A percentile compares a stretch with the other conserved stretches of the same genome.
These are phyloP conservation scores for Polygonum maritimum DNA, from an alignment of 148 eudicot genomes.

Conservation along the genomic window DNA sequence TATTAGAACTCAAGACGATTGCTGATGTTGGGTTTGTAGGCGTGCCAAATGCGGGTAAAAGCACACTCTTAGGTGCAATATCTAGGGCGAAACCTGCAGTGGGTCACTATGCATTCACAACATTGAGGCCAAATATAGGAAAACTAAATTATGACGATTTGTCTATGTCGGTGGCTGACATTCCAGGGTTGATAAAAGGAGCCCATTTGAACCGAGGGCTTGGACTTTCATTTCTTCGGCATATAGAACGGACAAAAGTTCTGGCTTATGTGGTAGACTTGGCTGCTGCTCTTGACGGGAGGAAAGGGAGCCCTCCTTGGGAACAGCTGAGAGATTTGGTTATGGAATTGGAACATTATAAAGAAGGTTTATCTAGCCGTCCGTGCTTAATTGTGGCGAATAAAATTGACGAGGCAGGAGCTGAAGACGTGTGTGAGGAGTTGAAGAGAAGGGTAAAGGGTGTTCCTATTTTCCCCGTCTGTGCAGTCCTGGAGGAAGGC, in stretches of 20 bases:
- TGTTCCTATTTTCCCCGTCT: constrained; percentile 68
- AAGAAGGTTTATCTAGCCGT: constrained; percentile 59
- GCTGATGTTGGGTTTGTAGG: constrained; percentile 97
- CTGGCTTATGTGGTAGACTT: constrained; percentile 81
- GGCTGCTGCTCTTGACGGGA: constrained; percentile 61
- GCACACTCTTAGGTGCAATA: constrained; percentile 81
- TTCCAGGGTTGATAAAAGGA: constrained; percentile 85
- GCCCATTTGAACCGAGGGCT: constrained; percentile 95
- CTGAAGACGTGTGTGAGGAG: constrained; percentile 56
- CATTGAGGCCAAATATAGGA: constrained; percentile 82
- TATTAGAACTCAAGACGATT: constrained; percentile 79
- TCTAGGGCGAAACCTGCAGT: constrained; percentile 81
- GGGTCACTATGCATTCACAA: constrained; percentile 90
- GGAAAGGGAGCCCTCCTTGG: constrained; percentile 87
- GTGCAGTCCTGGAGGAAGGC: constrained; percentile 87
- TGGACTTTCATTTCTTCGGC: constrained; percentile 90
- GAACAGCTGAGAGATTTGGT: constrained; percentile 80
- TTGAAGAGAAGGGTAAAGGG: constrained; percentile 54
- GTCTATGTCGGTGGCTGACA: constrained; percentile 78
- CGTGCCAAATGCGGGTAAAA: constrained; percentile 94
- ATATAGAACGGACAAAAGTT: constrained; percentile 85
- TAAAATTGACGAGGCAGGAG: constrained; percentile 74
- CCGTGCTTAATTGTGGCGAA: constrained; percentile 80
- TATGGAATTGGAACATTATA: constrained; percentile 64
- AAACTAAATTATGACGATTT: constrained; percentile 72